Conservation (phyloP, 2,329 filamentous ascomycete species). For the Exophiala viscosa region DNA sequence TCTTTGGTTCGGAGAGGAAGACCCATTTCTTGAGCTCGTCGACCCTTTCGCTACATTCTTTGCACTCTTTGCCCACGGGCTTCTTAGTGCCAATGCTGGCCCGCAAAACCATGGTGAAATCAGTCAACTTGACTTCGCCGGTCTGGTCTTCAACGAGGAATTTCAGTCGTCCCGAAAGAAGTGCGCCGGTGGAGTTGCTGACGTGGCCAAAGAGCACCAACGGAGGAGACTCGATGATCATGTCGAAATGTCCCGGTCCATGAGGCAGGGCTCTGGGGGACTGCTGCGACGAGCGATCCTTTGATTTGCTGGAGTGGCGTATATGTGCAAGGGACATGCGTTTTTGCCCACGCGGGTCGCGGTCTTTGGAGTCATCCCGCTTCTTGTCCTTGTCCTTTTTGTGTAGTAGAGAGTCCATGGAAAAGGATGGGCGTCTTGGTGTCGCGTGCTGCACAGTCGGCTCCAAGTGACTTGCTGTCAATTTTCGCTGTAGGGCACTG, state of each 20-base stretch:
- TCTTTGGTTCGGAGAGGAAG: slow-evolving; percentile 59
- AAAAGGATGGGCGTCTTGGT: slow-evolving; percentile 38
- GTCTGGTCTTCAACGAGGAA: slow-evolving; percentile 65
- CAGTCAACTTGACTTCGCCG: slow-evolving; percentile 60
- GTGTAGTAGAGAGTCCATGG: slow-evolving; percentile 44
- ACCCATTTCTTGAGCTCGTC: slow-evolving; percentile 76
- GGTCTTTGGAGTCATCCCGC: slow-evolving; percentile 34
- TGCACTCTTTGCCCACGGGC: slow-evolving; percentile 74
- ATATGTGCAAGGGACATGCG: slow-evolving; percentile 33
- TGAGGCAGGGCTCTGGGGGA: slow-evolving; percentile 29
- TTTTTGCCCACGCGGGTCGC: slow-evolving; percentile 39
- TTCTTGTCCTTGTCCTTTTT: slow-evolving; percentile 30
- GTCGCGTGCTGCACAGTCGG: neutral
- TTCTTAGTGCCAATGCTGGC: slow-evolving; percentile 73
- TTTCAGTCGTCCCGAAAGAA: slow-evolving; percentile 79
- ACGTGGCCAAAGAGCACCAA: slow-evolving; percentile 76
- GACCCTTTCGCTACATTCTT: slow-evolving; percentile 67
- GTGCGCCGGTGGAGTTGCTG: slow-evolving; percentile 72
- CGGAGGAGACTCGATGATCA: slow-evolving; percentile 79
- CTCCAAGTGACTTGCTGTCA: slow-evolving; percentile 22
- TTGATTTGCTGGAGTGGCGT: slow-evolving; percentile 22
- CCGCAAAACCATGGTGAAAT: slow-evolving; percentile 68
- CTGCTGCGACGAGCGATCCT: slow-evolving; percentile 16
- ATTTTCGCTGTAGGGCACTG: slow-evolving; percentile 24
- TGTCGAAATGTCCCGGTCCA: slow-evolving; percentile 52